Conservation (phyloP, 2,329 filamentous ascomycete species). For the Trichophyton verrucosum region DNA sequence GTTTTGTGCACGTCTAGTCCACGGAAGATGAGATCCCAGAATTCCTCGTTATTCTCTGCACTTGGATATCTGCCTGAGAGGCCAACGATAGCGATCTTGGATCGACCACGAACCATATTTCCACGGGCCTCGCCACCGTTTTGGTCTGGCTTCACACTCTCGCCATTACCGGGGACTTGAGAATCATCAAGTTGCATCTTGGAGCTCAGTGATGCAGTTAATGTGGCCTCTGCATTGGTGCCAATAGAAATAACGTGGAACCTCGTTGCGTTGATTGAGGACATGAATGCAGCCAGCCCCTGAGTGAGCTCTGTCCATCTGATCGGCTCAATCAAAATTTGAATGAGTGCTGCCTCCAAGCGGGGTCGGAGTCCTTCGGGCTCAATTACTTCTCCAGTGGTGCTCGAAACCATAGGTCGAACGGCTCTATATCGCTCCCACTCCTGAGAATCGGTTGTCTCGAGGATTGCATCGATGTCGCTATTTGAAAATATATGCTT, state of each 20-base stretch:
- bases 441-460: neutral
- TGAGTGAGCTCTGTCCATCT: neutral
- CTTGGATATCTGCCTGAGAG: constrained; percentile 1
- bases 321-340: neutral
- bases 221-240: neutral
- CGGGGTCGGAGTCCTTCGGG: neutral
- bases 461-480: neutral
- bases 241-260: neutral
- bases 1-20: neutral
- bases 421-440: neutral
- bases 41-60: neutral
- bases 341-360: neutral
- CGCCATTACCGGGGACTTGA: neutral
- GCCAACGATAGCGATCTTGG: constrained; percentile 6
- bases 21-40: neutral
- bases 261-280: neutral
- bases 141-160: neutral
- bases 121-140: neutral
- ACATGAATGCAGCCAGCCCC: neutral
- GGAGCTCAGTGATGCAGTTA: neutral
- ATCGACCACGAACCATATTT: neutral
- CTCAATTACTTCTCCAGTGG: neutral
- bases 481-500: neutral
- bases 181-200: neutral
- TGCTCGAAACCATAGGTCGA: neutral